Evolutionary conservation across 345 rosid species (phyloP), one percentile per base, ranked within the genome.

Genomic region (Camelina sativa): DNA sequence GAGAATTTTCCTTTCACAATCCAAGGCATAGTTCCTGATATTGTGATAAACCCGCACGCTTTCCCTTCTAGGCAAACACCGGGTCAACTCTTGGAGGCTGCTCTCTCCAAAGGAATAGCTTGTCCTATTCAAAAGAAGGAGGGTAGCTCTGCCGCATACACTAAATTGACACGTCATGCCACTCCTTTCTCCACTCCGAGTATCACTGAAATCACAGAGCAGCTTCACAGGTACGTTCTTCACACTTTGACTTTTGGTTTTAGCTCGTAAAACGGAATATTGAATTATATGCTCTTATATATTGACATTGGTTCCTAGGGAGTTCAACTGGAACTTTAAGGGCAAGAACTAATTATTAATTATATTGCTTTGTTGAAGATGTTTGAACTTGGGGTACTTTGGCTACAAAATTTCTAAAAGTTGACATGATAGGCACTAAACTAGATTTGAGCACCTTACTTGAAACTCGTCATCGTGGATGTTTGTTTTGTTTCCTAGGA

Each of bases 21-120:
- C 56, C 97, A 92, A 79, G 97, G 99, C 44, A 88, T 92, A 62
- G 99, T 90, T 79, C 97, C 97, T 32, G 97, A 95, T 73, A 76
- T 92, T 6, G 97, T 92, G 16, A 92, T 90, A 62, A 92, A 92
- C 38, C 99, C 96, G 0, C 97, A 90, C 40, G 96, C 97, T 20
- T 92, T 95, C 82, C 97, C 97, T 50, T 89, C 99, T 23, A 81
- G 97, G 67, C 99, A 90, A 81, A 92, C 96, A 54, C 97, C 97
- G 0, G 97, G 96, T 57, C 97, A 92, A 79, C 92, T 95, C 32
- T 82, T 95, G 72, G 97, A 92, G 80, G 96, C 97, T 80, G 93
- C 93, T 75, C 82, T 95, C 52, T 88, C 90, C n/a, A 92, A 90
- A 84, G 96, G 97, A 46, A 92, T 92, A 63, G 97, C 99, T 41